Conservation (phyloP, 305 asterid genomes). For the Fraxinus ornus region DNA sequence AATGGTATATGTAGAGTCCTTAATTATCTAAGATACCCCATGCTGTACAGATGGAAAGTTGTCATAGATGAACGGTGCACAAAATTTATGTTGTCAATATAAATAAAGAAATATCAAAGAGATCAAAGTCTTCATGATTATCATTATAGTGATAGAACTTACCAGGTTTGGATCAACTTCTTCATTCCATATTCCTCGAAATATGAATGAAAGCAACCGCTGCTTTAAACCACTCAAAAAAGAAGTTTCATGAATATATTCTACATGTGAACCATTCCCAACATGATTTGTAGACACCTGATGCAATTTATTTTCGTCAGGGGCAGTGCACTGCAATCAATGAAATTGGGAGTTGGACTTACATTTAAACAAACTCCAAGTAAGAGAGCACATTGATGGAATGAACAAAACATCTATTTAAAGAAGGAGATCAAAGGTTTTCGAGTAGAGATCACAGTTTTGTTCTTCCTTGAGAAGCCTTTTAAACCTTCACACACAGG, state of each 20-base stretch:
- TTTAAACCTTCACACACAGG: background rate
- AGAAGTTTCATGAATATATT: conserved; percentile 43
- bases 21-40: background rate
- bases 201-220: conserved; percentile 87
- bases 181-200: conserved; percentile 89
- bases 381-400: background rate
- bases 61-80: background rate
- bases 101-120: conserved; percentile 5
- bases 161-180: conserved; percentile 76
- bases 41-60: background rate
- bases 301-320: conserved; percentile 43
- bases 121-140: conserved; percentile 10
- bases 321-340: conserved; percentile 42
- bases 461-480: background rate
- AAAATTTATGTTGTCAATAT: background rate
- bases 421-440: conserved; percentile 8
- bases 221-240: conserved; percentile 86
- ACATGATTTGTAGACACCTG: conserved; percentile 35
- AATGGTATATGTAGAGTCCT: background rate
- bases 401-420: background rate
- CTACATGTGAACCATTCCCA: conserved; percentile 44
- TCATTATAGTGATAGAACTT: conserved; percentile 30
- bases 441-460: background rate
- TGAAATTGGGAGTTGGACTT: conserved; percentile 26
- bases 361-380: conserved; percentile 6